A percentile compares a stretch with the other conserved stretches of the same genome.
Conservation (phyloP, 2,329 filamentous ascomycete species). For the Neopestalotiopsis clavispora region DNA sequence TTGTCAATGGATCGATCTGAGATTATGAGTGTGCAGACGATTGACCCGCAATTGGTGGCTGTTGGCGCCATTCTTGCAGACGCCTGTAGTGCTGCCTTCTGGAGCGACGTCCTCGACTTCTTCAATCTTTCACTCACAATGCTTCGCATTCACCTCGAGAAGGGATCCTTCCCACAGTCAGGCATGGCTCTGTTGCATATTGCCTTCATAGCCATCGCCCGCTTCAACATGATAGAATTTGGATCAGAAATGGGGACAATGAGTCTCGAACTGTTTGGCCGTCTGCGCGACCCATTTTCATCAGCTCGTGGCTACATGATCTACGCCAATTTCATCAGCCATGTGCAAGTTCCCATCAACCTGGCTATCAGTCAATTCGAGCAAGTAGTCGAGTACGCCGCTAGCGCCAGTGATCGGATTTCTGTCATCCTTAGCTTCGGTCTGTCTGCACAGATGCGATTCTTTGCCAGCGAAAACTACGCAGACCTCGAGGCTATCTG, state of each 20-base stretch:
- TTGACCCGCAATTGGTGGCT: slow-evolving; percentile 61
- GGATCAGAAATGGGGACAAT: slow-evolving; percentile 68
- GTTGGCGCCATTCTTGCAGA: slow-evolving; percentile 74
- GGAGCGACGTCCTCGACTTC: slow-evolving; percentile 74
- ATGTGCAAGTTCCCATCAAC: slow-evolving; percentile 67
- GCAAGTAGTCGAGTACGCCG: slow-evolving; percentile 68
- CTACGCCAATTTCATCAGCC: slow-evolving; percentile 72
- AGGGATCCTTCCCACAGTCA: slow-evolving; percentile 71
- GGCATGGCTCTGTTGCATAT: slow-evolving; percentile 72
- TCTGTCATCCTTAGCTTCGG: slow-evolving; percentile 75
- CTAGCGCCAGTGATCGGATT: slow-evolving; percentile 71
- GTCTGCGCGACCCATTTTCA: slow-evolving; percentile 67
- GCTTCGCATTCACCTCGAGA: slow-evolving; percentile 66
- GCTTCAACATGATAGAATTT: slow-evolving; percentile 74
- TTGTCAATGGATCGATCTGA: slow-evolving; percentile 58
- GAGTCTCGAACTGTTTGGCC: slow-evolving; percentile 67
- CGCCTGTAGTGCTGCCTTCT: slow-evolving; percentile 72
- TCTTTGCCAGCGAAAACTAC: slow-evolving; percentile 73
- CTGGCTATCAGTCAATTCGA: slow-evolving; percentile 66
- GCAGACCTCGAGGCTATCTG: slow-evolving; percentile 73
- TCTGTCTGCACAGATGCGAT: slow-evolving; percentile 66
- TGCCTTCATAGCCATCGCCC: slow-evolving; percentile 67
- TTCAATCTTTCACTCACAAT: slow-evolving; percentile 73
- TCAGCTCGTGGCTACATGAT: slow-evolving; percentile 72
- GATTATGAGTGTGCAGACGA: slow-evolving; percentile 47